These are phyloP conservation scores for Peterozyma toletana DNA, from an alignment of 805 yeast species.

Conservation along the genomic window DNA sequence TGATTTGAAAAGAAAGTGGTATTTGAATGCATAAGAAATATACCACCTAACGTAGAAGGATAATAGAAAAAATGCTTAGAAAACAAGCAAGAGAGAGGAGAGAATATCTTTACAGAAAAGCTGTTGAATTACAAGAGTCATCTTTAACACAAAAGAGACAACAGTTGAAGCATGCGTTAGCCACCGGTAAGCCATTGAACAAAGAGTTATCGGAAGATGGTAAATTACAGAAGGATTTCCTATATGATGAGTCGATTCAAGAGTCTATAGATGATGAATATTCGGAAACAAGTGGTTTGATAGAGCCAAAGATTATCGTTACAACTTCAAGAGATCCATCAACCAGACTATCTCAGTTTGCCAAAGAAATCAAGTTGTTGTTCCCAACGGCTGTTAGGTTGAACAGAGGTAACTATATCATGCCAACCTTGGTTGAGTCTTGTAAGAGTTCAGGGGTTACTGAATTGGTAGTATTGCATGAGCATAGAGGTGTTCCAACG, in stretches of 20 bases:
- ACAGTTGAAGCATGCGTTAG: slow-evolving; percentile 79
- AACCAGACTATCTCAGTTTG: slow-evolving; percentile 77
- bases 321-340: slow-evolving; percentile 94
- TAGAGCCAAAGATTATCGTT: slow-evolving; percentile 84
- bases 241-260: slow-evolving; percentile 77
- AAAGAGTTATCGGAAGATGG: slow-evolving; percentile 88
- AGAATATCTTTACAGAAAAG: slow-evolving; percentile 84
- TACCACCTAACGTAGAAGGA: no score
- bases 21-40: no score
- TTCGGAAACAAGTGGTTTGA: slow-evolving; percentile 75
- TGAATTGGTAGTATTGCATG: slow-evolving; percentile 83
- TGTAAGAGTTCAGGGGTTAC: slow-evolving; percentile 73
- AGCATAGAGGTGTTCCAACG: slow-evolving; percentile 97
- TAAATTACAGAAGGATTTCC: slow-evolving; percentile 69
- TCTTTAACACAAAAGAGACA: slow-evolving; percentile 80
- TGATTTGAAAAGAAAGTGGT: no score
- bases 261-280: slow-evolving; percentile 86
- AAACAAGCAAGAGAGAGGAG: slow-evolving; percentile 95
- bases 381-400: slow-evolving; percentile 86
- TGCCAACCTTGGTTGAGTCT: slow-evolving; percentile 78
- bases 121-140: slow-evolving; percentile 86
- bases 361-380: slow-evolving; percentile 83
- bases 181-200: slow-evolving; percentile 84
- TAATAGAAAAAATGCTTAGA: slow-evolving; percentile 46
- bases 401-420: slow-evolving; percentile 88